Evolutionary conservation across 1,284 basidiomycete species (phyloP).

Genomic region (Cryptococcus sp.): DNA sequence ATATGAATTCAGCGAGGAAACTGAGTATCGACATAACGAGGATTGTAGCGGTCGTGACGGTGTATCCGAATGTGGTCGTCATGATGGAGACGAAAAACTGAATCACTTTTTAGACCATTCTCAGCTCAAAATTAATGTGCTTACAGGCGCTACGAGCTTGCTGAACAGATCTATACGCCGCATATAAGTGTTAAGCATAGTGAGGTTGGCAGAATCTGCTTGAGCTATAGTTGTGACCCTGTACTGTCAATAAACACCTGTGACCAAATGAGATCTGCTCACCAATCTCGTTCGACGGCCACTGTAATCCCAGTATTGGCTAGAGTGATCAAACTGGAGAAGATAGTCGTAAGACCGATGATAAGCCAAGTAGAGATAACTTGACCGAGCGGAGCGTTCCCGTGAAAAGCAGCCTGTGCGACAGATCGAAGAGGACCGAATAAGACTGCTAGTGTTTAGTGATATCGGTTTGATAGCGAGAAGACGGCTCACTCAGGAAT

Average conservation of each 20-base stretch:
- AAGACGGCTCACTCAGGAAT: background rate
- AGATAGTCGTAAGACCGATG: background rate
- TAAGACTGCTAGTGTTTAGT: background rate
- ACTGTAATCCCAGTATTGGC: slow-evolving; percentile 1
- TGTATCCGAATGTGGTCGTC: background rate
- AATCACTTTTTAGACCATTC: background rate
- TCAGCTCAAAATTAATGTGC: background rate
- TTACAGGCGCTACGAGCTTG: background rate
- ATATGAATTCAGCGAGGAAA: background rate
- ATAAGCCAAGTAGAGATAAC: background rate
- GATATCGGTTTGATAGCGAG: too few relatives aligned
- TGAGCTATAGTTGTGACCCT: slow-evolving; percentile 4
- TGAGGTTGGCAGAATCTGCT: background rate
- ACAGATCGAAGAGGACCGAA: background rate
- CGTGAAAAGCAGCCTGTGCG: background rate
- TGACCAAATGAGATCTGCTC: background rate
- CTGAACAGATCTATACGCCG: background rate
- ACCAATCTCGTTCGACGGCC: slow-evolving; percentile 2
- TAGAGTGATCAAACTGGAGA: background rate
- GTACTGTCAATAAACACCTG: background rate
- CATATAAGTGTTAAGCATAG: slow-evolving; percentile 1
- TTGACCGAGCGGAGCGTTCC: background rate
- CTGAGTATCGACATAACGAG: background rate
- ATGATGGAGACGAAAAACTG: background rate
- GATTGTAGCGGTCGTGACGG: background rate